Evolutionary conservation across 73 alveolate species (phyloP), one percentile per base, ranked within the genome.

Genomic region (Paramecium sexaurelia): DNA sequence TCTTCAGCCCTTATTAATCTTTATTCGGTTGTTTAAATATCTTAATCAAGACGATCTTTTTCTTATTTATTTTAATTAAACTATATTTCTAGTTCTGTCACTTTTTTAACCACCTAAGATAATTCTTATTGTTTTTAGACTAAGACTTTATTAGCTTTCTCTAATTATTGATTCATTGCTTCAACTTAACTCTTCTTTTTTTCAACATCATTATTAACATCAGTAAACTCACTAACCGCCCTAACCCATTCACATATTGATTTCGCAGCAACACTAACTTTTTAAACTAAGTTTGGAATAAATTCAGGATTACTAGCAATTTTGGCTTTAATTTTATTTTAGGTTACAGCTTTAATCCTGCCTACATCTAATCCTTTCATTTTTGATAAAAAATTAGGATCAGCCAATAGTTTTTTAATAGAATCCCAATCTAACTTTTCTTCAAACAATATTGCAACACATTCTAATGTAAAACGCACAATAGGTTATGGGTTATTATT

Each of bases 1-100:
- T 96, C 94, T 32, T 96, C 99, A 5, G 99, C 99, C 92, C 99
- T 96, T 1, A 87, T 98, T 84, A 96, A 95, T 94, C 97, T 96
- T 33, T 90, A 92, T 90, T 95, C 96, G 6, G 97, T 95, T 1
- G 94, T 92, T 75, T 95, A 96, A 22, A 97, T 96, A 40, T 97
- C 97, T 45, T 75, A 85, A 75, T 95, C 98, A 66, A 97, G 93
- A 85, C 95, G 96, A 57, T 96, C 97, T 84, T 96, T 96, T 93
- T 96, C 95, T 55, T 84, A 93, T 37, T 94, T 97, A 36, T 95
- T 96, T 66, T 96, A 96, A 55, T 95, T 94, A 92, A 93, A 96
- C 75, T 85, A 94, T 75, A 95, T 95, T 92, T 96, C 98, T 55
- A 97, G 95, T 36, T 95, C 97, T 55, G 96, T 96, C 24, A 96